Evolutionary conservation across 1,284 basidiomycete genomes (phyloP).

Genomic region (Xerocomus subilludens): DNA sequence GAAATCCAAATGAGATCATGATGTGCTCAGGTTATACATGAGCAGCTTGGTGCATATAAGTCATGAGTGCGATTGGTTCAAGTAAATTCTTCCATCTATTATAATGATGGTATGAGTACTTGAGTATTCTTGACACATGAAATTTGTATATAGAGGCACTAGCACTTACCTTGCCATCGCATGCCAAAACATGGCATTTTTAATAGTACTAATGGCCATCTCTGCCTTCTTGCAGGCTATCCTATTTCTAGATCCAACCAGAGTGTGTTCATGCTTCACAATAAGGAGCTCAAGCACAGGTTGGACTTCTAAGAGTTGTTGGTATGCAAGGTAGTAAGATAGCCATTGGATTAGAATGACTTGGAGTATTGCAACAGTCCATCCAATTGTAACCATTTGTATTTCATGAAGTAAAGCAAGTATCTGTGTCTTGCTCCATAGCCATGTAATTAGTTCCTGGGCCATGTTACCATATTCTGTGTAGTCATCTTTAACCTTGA

Average conservation of each 20-base stretch:
- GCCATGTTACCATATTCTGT: constrained; percentile 26
- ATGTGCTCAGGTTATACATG: constrained; percentile 22
- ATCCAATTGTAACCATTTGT: constrained; percentile 18
- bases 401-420: constrained; percentile 39
- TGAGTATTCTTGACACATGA: no score
- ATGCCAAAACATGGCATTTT: no score
- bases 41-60: constrained; percentile 23
- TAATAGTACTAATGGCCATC: no score
- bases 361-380: constrained; percentile 25
- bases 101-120: no score
- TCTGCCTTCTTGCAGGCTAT: no score
- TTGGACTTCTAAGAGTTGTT: no score
- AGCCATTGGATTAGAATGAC: constrained; percentile 42
- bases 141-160: no score
- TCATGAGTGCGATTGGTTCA: constrained; percentile 27
- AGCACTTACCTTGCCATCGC: no score
- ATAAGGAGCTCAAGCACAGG: no score
- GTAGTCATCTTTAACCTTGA: constrained; percentile 11
- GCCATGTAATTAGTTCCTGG: constrained; percentile 48
- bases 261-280: no score
- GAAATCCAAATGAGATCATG: constrained; percentile 29
- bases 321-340: no score
- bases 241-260: no score
- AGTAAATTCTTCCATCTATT: constrained; percentile 29
- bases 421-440: constrained; percentile 45